A percentile compares a stretch with the other conserved stretches of the same genome.
Evolutionary conservation across 768 basidiomycete species (phyloP).

Genomic region (Megacollybia marginata): DNA sequence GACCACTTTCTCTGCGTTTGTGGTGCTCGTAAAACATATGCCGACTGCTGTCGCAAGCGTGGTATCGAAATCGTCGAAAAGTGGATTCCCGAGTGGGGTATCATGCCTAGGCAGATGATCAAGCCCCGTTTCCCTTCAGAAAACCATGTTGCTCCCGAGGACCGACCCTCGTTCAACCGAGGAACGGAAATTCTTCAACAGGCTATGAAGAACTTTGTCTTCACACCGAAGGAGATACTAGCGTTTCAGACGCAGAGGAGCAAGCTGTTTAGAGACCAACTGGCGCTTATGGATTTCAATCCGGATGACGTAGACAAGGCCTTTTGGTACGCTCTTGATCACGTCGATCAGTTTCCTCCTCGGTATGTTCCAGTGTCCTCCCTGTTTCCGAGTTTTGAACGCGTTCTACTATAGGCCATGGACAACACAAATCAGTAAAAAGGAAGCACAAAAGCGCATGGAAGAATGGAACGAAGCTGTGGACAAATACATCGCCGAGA

Average conservation of each 20-base stretch:
- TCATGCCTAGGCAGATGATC: neutral
- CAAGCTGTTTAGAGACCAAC: neutral
- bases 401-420: too few relatives aligned
- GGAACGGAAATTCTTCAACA: neutral
- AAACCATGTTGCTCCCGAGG: too few relatives aligned
- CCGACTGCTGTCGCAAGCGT: neutral
- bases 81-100: neutral
- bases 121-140: neutral
- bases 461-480: neutral
- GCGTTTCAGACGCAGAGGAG: neutral
- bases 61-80: neutral
- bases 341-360: neutral
- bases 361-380: neutral
- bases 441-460: neutral
- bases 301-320: neutral
- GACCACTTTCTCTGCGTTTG: neutral
- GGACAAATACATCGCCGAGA: neutral
- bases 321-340: neutral
- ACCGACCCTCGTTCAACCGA: too few relatives aligned
- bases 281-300: too few relatives aligned
- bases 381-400: too few relatives aligned
- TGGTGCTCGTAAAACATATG: neutral
- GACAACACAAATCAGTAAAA: neutral
- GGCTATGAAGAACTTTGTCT: neutral
- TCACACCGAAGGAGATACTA: neutral